Evolutionary conservation across 306 rosid genomes (phyloP), one percentile per base, ranked within the genome.

Genomic region (Pueraria montana): DNA sequence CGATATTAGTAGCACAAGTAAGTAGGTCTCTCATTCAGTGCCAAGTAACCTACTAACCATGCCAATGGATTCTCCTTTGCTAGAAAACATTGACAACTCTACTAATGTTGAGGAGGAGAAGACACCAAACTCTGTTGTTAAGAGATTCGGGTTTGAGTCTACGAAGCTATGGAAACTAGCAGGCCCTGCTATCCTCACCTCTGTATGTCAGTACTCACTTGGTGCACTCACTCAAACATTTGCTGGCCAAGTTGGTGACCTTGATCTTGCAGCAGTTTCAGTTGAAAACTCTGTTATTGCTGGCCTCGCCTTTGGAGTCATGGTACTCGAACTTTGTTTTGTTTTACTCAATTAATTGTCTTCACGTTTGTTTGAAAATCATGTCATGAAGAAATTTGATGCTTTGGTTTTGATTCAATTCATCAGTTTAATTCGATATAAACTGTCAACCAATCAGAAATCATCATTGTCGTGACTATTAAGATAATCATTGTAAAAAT

Each of bases 191-290:
- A 92, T 92, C 40, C 63, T 92, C 43, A 89, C 97, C n/a, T 6
- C 77, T 14, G 3, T 92, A 4, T 78, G 81, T 61, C 97, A 92
- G 77, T 89, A 83, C 86, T 89, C 96, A 0, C 86, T 93, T 21
- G 96, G 94, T 66, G 97, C 96, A 5, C 86, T 91, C 86, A 91
- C 93, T 82, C 94, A 78, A 53, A 78, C 89, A 2, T 91, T 91
- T 70, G 56, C 85, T 14, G 96, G 97, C 46, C 84, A 26, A 0
- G 64, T 87, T 6, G 87, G 81, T 0, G 96, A 90, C 18, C 74
- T 93, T 6, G 91, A 89, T 21, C 97, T 93, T 62, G 97, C 96
- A 0, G 96, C 97, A 3, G 70, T 93, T 84, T 74, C 97, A 1
- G 91, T 93, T 38, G 97, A 84, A 80, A 93, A 91, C 79, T 91